A percentile compares a stretch with the other conserved stretches of the same genome.
phyloP scores from a whole-genome alignment of 306 rosid species.

The Hylodesmum podocarpum region DNA sequence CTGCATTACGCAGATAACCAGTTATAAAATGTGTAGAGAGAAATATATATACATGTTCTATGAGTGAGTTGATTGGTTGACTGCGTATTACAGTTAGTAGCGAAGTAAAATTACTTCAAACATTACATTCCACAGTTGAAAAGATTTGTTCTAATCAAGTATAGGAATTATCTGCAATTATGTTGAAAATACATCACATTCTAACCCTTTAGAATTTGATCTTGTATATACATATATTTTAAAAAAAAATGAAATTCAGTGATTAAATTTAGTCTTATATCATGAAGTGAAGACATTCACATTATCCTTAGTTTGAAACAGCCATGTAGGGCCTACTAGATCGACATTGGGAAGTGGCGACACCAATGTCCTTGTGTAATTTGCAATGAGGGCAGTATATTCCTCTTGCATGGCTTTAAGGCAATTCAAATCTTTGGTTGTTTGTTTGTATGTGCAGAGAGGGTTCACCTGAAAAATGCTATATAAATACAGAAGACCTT shows the following conservation, averaged over 20 bases:
- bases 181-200: not conserved
- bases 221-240: too few relatives aligned
- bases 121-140: not conserved
- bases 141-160: not conserved
- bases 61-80: too few relatives aligned
- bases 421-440: conserved; percentile 6
- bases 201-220: not conserved
- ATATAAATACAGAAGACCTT: not conserved
- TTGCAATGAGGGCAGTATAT: conserved; percentile 7
- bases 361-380: not conserved
- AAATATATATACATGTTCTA: too few relatives aligned
- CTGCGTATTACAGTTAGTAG: too few relatives aligned
- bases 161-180: not conserved
- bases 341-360: conserved; percentile 10
- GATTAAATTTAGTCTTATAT: not conserved
- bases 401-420: conserved; percentile 18
- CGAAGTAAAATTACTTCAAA: too few relatives aligned
- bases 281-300: not conserved
- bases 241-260: not conserved
- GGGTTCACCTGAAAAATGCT: not conserved
- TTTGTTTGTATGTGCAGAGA: not conserved
- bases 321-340: not conserved
- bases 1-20: too few relatives aligned
- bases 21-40: too few relatives aligned
- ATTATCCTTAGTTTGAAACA: not conserved